Percentiles rank a stretch among this genome's conserved stretches.
Conservation (phyloP, 2,329 filamentous ascomycete genomes). For the Neonectria sp. region DNA sequence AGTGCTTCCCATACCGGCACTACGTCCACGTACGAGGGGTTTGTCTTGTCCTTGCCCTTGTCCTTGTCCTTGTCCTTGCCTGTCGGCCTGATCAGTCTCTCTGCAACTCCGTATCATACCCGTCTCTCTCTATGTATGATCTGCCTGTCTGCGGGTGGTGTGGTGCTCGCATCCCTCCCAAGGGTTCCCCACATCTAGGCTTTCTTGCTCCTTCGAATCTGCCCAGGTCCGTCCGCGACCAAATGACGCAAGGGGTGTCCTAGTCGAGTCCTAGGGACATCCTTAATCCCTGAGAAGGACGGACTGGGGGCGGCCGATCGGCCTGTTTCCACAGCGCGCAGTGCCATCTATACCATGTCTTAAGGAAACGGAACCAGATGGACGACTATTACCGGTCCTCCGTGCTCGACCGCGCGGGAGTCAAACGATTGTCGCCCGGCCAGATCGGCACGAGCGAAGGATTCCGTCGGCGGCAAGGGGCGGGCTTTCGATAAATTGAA, state of each 20-base stretch:
- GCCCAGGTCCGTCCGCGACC: slow-evolving; percentile 33
- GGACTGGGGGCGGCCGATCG: slow-evolving; percentile 42
- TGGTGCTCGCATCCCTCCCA: slow-evolving; percentile 21
- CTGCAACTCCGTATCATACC: background rate
- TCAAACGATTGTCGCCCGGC: slow-evolving; percentile 33
- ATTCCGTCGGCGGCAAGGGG: slow-evolving; percentile 27
- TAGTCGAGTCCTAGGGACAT: slow-evolving; percentile 27
- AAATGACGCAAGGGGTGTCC: slow-evolving; percentile 45
- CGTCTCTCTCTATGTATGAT: background rate
- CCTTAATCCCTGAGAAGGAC: slow-evolving; percentile 17
- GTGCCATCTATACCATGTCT: slow-evolving; percentile 12
- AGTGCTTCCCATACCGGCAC: slow-evolving; percentile 5
- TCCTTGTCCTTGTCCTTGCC: slow-evolving; percentile 7
- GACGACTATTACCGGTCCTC: background rate
- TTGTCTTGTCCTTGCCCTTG: slow-evolving; percentile 20
- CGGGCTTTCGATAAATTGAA: slow-evolving; percentile 27
- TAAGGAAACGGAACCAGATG: slow-evolving; percentile 8
- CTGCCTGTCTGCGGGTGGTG: slow-evolving; percentile 7
- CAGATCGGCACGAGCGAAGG: slow-evolving; percentile 41
- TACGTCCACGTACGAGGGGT: background rate
- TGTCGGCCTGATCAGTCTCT: slow-evolving; percentile 3
- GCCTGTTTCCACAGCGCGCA: slow-evolving; percentile 37
- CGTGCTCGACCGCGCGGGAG: slow-evolving; percentile 2
- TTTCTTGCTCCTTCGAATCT: slow-evolving; percentile 42
- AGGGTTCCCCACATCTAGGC: slow-evolving; percentile 47